A percentile compares a stretch with the other conserved stretches of the same genome.
phyloP scores from a whole-genome alignment of 768 basidiomycete species.

The Phlegmacium glaucopus region DNA sequence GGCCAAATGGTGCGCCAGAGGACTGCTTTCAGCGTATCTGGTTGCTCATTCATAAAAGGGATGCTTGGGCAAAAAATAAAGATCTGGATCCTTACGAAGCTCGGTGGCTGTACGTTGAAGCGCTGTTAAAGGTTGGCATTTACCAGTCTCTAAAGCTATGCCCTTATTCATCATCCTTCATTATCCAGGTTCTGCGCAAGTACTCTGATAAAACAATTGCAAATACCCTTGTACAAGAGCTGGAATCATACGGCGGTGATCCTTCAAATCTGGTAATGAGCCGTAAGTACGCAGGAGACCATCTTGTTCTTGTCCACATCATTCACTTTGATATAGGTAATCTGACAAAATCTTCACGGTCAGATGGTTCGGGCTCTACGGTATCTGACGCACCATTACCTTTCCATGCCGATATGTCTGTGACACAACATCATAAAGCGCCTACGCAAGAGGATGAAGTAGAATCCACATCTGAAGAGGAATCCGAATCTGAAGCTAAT shows the following conservation, averaged over 20 bases:
- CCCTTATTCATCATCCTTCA: background rate
- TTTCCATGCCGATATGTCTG: conserved; percentile 1
- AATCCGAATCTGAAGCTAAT: conserved; percentile 49
- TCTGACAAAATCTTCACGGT: conserved; percentile 46
- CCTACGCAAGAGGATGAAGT: conserved; percentile 27
- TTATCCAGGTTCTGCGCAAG: conserved; percentile 65
- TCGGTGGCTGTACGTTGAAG: conserved; percentile 87
- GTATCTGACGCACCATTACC: conserved; percentile 41
- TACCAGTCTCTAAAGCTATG: background rate
- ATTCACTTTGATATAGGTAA: conserved; percentile 28
- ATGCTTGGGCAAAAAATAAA: conserved; percentile 93
- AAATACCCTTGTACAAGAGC: conserved; percentile 68
- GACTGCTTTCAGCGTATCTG: conserved; percentile 1
- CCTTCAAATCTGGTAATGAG: conserved; percentile 62
- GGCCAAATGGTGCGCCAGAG: conserved; percentile 69
- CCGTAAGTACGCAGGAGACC: conserved; percentile 37
- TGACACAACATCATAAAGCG: conserved; percentile 1
- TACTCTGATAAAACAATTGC: conserved; percentile 84
- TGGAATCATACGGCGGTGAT: conserved; percentile 74
- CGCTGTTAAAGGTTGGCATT: conserved; percentile 66
- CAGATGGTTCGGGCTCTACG: conserved; percentile 65
- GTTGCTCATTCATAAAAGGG: conserved; percentile 46
- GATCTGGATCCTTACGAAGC: conserved; percentile 78
- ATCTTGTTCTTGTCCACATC: background rate
- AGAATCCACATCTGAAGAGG: conserved; percentile 42